Evolutionary conservation across 163 green algal genomes (phyloP).

Genomic region (Scenedesmus sp.): DNA sequence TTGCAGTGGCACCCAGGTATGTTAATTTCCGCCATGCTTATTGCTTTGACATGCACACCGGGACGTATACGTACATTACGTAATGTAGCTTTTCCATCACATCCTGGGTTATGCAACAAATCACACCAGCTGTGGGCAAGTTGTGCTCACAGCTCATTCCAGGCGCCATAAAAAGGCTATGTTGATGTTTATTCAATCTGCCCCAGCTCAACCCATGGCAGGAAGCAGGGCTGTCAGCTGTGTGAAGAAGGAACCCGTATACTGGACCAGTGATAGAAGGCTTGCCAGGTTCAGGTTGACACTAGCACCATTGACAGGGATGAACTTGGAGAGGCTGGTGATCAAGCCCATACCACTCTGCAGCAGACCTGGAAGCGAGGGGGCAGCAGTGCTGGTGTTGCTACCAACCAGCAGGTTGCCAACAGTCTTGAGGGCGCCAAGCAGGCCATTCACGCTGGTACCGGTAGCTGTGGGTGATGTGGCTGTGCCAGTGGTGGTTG

Average conservation of each 20-base stretch:
- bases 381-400: neutral
- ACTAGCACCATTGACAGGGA: neutral
- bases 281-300: neutral
- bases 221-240: neutral
- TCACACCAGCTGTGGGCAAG: no score
- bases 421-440: neutral
- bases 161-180: neutral
- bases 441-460: neutral
- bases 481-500: neutral
- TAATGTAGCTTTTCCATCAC: no score
- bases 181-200: neutral
- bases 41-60: no score
- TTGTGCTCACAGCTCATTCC: neutral
- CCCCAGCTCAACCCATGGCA: neutral
- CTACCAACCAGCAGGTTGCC: slow-evolving; percentile 5
- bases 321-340: neutral
- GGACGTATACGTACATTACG: no score
- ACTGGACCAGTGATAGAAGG: neutral
- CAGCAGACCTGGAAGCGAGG: neutral
- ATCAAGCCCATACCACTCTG: neutral
- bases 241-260: neutral
- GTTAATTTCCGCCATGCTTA: no score
- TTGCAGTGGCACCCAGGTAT: no score
- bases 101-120: no score
- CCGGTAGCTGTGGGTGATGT: neutral